Conservation (phyloP, 306 rosid genomes). For the Cercis canadensis region DNA sequence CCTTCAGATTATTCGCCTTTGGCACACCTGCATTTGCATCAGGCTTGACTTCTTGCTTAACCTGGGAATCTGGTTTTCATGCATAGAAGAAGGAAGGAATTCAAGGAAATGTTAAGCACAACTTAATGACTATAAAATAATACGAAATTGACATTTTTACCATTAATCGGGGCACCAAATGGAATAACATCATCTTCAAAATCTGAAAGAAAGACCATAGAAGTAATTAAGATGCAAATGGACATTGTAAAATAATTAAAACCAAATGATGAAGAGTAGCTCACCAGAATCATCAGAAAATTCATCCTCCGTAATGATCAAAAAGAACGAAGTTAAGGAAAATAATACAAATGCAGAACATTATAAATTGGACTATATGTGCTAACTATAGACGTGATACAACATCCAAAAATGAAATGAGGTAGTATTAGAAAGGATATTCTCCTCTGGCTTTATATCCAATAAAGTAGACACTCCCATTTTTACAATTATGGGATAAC, state of each 20-base stretch:
- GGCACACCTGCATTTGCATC: conserved; percentile 33
- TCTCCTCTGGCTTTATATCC: conserved; percentile 47
- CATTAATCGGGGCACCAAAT: conserved; percentile 34
- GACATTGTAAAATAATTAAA: neutral
- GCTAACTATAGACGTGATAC: conserved; percentile 11
- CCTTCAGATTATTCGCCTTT: conserved; percentile 38
- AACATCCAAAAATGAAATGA: conserved; percentile 25
- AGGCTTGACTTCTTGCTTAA: conserved; percentile 33
- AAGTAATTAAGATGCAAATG: conserved; percentile 15
- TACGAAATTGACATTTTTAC: conserved; percentile 36
- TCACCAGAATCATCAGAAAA: conserved; percentile 43
- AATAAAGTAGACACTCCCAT: conserved; percentile 66
- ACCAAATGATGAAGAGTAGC: conserved; percentile 40
- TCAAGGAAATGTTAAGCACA: neutral
- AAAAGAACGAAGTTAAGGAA: conserved; percentile 52
- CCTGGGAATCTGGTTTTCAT: conserved; percentile 40
- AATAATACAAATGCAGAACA: neutral
- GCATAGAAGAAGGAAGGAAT: neutral
- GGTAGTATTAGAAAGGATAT: conserved; percentile 55
- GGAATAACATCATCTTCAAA: conserved; percentile 35
- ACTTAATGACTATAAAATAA: conserved; percentile 1
- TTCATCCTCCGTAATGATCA: conserved; percentile 33
- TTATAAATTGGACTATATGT: neutral
- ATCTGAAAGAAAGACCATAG: conserved; percentile 39
- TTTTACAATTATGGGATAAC: conserved; percentile 73